Evolutionary conservation across 306 rosid species (phyloP), one percentile per base, ranked within the genome.

Genomic region (Corylus avellana): DNA sequence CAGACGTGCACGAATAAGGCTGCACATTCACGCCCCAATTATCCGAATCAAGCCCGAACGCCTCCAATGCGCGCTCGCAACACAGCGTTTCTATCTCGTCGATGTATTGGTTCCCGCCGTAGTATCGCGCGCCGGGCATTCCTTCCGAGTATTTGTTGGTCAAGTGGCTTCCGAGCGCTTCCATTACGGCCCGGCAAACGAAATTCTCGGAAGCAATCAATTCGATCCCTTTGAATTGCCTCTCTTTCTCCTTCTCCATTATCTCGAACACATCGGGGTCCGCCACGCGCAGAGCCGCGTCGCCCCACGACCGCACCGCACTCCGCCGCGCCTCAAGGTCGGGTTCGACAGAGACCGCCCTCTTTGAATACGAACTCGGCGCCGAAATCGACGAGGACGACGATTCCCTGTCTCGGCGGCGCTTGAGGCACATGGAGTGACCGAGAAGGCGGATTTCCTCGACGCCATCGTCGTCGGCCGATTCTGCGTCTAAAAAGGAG

Each of bases 1-100:
- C 98, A 4, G 98, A 91, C 4, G 98, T 94, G 59, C 97, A 92
- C 0, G 98, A 94, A 74, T 94, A 92, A 9, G 98, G 97, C 72
- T 94, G 98, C 70, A 94, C 98, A 50, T 90, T 94, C 42, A 94
- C 98, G 39, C 97, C 95, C 98, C 97, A 94, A 71, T 82, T 81
- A 39, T 90, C 87, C 0, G 95, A 78, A 32, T 89, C 91, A 2
- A 94, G 92, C 62, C 83, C 73, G 54, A 94, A 94, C 1, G 97
- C 92, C 0, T 74, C 75, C 90, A 94, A 89, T 0, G 98, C 97
- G 0, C 98, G 97, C 44, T 91, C 92, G 47, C 97, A 84, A 57
- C 97, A 94, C 5, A 91, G 90, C 0, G 72, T 88, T 85, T 94
- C 97, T 51, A 94, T 92, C 76, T 94, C 95, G 44, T 94, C 98